Evolutionary conservation across 2,329 filamentous ascomycete species (phyloP), one percentile per base, ranked within the genome.

Genomic region (Fusarium irregulare): DNA sequence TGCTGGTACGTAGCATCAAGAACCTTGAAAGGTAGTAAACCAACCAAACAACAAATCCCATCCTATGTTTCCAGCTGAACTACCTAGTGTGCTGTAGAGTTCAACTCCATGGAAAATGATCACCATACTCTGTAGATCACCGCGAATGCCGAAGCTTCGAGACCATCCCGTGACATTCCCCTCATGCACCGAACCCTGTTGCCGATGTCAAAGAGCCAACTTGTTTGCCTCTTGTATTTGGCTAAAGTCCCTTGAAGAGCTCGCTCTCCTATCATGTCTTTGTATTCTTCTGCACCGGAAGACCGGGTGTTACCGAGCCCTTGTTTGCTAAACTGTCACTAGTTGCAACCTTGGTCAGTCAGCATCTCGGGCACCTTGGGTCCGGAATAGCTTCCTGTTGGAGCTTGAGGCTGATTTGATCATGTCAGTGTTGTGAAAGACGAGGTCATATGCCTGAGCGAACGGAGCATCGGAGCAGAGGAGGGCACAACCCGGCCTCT

Each of bases 101-200:
- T 34, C 30, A 40, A 55, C 59, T 49, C 14, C 30, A 45, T 40
- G 51, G 18, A 18, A 45, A 25, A 50, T 25, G 56, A 44, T 49
- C 48, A 32, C 42, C 20, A 41, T 61, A 56, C 41, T 66, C 37
- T 53, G 66, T 47, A 68, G 64, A 68, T 68, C 65, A n/a, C 41
- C 28, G 21, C 41, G 44, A 50, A 27, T 55, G 30, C 54, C 64
- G 49, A 64, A 53, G 48, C 42, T 49, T 57, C 51, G 25, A 66
- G 37, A 70, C 57, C 56, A 64, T 68, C 67, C 67, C 67, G 63
- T 70, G 67, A 70, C 63, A 45, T 54, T 20, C 50, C 27, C 64
- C 63, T 68, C 67, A 67, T 71, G 67, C 58, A 47, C 51, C 45
- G 49, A 57, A 62, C 65, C 66, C 66, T 66, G 60, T 47, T 45